Conservation (phyloP, 192 early-diverging fungal genomes). For the Coemansia sp. region DNA sequence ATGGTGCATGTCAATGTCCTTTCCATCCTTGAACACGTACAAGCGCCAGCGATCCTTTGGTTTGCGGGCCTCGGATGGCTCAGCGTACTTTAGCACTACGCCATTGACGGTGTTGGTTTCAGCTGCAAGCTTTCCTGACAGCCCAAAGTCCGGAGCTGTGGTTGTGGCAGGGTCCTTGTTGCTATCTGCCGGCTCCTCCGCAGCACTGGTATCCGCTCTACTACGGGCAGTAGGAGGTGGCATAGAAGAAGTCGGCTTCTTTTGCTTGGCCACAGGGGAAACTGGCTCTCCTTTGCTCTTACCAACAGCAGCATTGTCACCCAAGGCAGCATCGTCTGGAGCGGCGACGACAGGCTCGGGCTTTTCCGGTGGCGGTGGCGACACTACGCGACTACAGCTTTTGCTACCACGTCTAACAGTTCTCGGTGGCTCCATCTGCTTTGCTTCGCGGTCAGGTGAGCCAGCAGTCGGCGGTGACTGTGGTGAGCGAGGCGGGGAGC, state of each 20-base stretch:
- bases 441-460: background rate
- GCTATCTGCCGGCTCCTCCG: conserved; percentile 8
- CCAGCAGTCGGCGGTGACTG: background rate
- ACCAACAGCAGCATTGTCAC: background rate
- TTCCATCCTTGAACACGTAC: conserved; percentile 92
- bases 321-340: background rate
- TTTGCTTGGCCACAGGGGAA: background rate
- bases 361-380: background rate
- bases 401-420: background rate
- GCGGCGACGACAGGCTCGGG: background rate
- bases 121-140: conserved; percentile 84
- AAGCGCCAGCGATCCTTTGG: conserved; percentile 76
- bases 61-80: conserved; percentile 86
- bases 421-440: conserved; percentile 1
- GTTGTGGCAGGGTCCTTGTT: background rate
- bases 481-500: background rate
- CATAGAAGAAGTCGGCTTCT: background rate
- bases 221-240: background rate
- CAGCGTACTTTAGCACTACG: conserved; percentile 85
- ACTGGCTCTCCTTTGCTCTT: background rate
- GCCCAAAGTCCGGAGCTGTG: conserved; percentile 71
- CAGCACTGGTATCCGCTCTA: background rate
- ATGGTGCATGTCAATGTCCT: conserved; percentile 83
- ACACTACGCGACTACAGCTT: background rate
- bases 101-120: conserved; percentile 90